Evolutionary conservation across 371 early-diverging fungal genomes (phyloP).

Genomic region (Saksenaea vasiformis): DNA sequence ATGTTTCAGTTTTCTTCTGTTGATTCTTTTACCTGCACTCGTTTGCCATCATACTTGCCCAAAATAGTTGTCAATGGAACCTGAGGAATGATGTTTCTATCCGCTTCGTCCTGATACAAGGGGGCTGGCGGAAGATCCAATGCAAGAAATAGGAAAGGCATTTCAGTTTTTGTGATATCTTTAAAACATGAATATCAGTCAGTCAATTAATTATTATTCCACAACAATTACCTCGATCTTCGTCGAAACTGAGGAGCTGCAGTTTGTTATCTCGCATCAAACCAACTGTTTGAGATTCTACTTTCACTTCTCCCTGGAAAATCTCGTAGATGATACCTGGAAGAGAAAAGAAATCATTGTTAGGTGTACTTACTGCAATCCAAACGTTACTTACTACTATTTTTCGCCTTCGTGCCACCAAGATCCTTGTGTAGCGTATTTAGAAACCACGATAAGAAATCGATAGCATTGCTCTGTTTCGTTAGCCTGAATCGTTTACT

Average conservation of each 20-base stretch:
- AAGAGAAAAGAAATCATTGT: background rate
- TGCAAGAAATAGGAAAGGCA: slow-evolving; percentile 86
- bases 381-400: slow-evolving; percentile 58
- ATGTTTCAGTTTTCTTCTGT: background rate
- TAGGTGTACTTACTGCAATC: background rate
- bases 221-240: slow-evolving; percentile 36
- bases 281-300: slow-evolving; percentile 66
- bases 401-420: slow-evolving; percentile 73
- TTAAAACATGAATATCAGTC: background rate
- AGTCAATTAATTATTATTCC: background rate
- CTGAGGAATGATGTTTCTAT: slow-evolving; percentile 93
- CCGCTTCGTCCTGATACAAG: slow-evolving; percentile 87
- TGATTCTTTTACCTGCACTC: slow-evolving; percentile 63
- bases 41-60: slow-evolving; percentile 84
- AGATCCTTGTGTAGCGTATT: slow-evolving; percentile 88
- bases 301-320: slow-evolving; percentile 85
- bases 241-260: slow-evolving; percentile 41
- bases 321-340: slow-evolving; percentile 74
- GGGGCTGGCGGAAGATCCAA: slow-evolving; percentile 94
- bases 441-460: slow-evolving; percentile 93
- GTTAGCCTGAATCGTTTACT: slow-evolving; percentile 80
- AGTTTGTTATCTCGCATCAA: slow-evolving; percentile 32
- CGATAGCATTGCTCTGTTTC: slow-evolving; percentile 86
- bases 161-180: slow-evolving; percentile 52
- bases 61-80: slow-evolving; percentile 78